Base-by-base conservation (phyloP, 331 rosid species). In the Arachis monticola region DNA sequence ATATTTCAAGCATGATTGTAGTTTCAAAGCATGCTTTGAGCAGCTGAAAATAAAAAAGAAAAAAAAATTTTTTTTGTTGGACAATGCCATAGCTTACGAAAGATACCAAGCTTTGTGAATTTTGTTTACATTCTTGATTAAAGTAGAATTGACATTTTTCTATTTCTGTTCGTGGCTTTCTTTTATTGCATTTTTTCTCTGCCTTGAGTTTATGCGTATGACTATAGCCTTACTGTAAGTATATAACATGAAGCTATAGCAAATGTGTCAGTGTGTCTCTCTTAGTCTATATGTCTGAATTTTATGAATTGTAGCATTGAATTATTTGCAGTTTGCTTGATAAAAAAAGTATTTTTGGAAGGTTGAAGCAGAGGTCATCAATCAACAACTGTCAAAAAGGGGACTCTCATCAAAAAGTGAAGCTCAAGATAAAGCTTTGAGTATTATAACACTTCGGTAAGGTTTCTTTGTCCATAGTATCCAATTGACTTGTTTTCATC, bases 321-420 rank as follows among this genome's bases (percentile, higher is more conserved):
- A 22, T 22, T 22, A 22, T 22, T 22, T 22, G 27, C 27, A 22
- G 27, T 22, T 22, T 22, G 27, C 27, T 22, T 22, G 27, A 22
- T 22, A 22, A 22, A 22, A n/a, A 22, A 22, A 22, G 72, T 62
- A 41, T 61, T 71, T 78, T 50, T 83, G 77, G 72, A 86, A 94
- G 97, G 97, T 94, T 74, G 99, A 94, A 90, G 96, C 81, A 73
- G 97, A 90, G 82, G 75, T 90, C 46, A 80, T 87, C 76, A 87
- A 74, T 73, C 95, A 90, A 81, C 92, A 88, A 81, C 96, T 90
- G 73, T 87, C 86, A 44, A 92, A 86, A 79, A 81, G 91, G 80
- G 99, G 97, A 47, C 58, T 81, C 48, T 87, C 96, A 76, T 86
- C 97, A 64, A 94, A 92, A 85, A 86, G 90, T 42, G 93, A 94